phyloP scores from a whole-genome alignment of 768 basidiomycete genomes.

The Rhizopogon salebrosus region DNA sequence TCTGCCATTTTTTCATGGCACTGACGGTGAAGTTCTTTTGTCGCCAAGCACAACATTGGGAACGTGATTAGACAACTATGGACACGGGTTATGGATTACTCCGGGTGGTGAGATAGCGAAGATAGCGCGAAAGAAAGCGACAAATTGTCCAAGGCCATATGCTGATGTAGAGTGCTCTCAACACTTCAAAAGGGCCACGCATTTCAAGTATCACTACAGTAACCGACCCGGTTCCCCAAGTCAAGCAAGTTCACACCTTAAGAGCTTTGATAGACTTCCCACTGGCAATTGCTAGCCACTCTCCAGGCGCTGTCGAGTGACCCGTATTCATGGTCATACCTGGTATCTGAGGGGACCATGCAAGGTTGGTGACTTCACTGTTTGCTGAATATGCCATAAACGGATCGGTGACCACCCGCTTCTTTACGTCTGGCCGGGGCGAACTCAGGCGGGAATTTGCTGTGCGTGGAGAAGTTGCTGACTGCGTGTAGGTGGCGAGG shows the following conservation, averaged over 20 bases:
- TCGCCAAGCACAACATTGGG: neutral
- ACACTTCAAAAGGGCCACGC: neutral
- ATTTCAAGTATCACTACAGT: neutral
- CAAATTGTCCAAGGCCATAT: neutral
- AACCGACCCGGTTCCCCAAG: neutral
- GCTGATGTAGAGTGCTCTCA: neutral
- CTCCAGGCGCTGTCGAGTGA: constrained; percentile 68
- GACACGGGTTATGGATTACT: no score
- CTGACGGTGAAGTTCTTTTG: no score
- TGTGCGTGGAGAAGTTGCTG: constrained; percentile 60
- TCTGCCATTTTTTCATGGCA: no score
- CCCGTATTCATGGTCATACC: constrained; percentile 73
- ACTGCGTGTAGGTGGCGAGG: constrained; percentile 58
- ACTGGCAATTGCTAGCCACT: constrained; percentile 83
- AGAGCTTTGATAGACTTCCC: constrained; percentile 79
- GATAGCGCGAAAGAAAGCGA: neutral
- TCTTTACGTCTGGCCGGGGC: constrained; percentile 77
- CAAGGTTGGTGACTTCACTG: constrained; percentile 75
- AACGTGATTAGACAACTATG: neutral
- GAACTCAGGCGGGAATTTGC: constrained; percentile 73
- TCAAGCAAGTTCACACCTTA: constrained; percentile 51
- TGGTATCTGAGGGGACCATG: constrained; percentile 84
- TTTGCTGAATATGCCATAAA: constrained; percentile 79
- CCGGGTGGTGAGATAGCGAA: neutral
- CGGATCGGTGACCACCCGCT: constrained; percentile 67